Evolutionary conservation across 768 basidiomycete species (phyloP).

Genomic region (Lactifluus rugatus): DNA sequence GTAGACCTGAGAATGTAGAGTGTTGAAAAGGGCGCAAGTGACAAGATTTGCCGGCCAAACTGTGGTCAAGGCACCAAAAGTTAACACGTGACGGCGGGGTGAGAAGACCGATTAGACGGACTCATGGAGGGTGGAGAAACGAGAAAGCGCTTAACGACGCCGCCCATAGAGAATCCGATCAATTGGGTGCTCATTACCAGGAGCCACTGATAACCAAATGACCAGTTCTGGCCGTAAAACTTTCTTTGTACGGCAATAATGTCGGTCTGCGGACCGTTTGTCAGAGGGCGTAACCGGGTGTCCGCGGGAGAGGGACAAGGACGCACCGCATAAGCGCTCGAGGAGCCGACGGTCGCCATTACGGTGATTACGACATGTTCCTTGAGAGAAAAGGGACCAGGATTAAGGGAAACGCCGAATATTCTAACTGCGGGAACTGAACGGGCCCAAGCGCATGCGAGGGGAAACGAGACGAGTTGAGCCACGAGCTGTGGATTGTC

Average conservation of each 20-base stretch:
- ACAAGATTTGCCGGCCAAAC: slow-evolving; percentile 73
- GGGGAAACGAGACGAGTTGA: slow-evolving; percentile 60
- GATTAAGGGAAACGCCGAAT: slow-evolving; percentile 56
- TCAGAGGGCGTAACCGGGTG: slow-evolving; percentile 1
- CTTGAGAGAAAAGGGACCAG: slow-evolving; percentile 69
- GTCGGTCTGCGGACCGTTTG: slow-evolving; percentile 36
- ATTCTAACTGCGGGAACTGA: slow-evolving; percentile 45
- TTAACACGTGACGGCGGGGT: not conserved
- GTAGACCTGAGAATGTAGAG: slow-evolving; percentile 61
- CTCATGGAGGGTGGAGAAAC: slow-evolving; percentile 49
- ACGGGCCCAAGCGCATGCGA: slow-evolving; percentile 49
- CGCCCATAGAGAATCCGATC: slow-evolving; percentile 79
- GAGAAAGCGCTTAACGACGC: slow-evolving; percentile 64
- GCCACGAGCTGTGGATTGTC: slow-evolving; percentile 43
- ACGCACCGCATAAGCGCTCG: slow-evolving; percentile 36
- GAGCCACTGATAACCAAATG: slow-evolving; percentile 62
- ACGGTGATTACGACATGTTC: slow-evolving; percentile 36
- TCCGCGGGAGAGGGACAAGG: not conserved
- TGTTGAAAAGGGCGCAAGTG: slow-evolving; percentile 67
- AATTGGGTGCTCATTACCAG: slow-evolving; percentile 66
- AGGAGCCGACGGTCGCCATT: slow-evolving; percentile 33
- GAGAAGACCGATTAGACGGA: slow-evolving; percentile 12
- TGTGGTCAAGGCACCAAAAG: slow-evolving; percentile 5
- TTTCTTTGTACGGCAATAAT: slow-evolving; percentile 65
- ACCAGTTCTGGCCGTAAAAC: slow-evolving; percentile 44